These are phyloP conservation scores for Aschersonia sp. DNA, from an alignment of 2,329 filamentous ascomycete species.

Conservation along the genomic window DNA sequence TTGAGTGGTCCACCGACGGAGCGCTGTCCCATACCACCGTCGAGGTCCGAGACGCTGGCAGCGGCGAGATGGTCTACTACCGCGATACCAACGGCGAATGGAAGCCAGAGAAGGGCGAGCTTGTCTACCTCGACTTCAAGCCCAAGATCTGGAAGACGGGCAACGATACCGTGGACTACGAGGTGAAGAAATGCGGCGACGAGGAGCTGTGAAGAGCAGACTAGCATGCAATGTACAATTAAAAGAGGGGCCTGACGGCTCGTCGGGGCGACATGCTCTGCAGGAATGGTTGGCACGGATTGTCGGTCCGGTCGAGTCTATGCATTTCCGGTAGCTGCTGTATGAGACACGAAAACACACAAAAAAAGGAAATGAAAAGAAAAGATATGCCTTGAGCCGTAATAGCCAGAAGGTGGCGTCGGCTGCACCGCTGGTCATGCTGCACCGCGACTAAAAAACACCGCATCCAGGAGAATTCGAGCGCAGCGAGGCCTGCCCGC, in stretches of 20 bases:
- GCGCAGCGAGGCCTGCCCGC: too few species aligned
- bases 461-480: too few species aligned
- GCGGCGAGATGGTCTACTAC: conserved; percentile 26
- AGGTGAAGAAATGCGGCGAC: conserved; percentile 12
- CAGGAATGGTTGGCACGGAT: too few species aligned
- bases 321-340: too few species aligned
- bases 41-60: conserved; percentile 19
- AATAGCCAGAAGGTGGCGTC: too few species aligned
- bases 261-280: too few species aligned
- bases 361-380: too few species aligned
- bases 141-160: conserved; percentile 27
- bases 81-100: conserved; percentile 29
- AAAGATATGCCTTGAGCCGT: too few species aligned
- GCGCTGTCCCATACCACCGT: conserved; percentile 24
- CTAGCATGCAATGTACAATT: not conserved
- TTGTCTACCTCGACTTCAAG: conserved; percentile 30
- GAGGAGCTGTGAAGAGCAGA: not conserved
- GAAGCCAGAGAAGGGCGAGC: conserved; percentile 27
- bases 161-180: conserved; percentile 28
- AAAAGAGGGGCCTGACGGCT: not conserved
- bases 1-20: conserved; percentile 23
- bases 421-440: too few species aligned
- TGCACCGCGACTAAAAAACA: too few species aligned
- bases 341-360: too few species aligned
- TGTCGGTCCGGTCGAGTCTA: too few species aligned